These are phyloP conservation scores for Puccinia polysora DNA, from an alignment of 1,284 basidiomycete species.

Conservation along the genomic window DNA sequence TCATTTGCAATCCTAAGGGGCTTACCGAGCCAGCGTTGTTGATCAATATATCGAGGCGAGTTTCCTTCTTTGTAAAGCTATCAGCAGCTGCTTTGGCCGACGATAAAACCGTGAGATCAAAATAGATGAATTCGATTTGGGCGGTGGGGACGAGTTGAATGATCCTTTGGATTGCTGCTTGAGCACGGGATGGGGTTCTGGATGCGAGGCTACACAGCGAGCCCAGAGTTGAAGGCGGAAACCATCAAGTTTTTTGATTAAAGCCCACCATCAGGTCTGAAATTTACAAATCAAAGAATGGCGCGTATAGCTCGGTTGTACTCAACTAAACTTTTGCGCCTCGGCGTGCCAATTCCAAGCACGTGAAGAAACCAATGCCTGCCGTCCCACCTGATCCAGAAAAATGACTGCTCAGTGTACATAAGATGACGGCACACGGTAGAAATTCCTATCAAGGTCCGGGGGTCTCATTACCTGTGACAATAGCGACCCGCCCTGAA, in stretches of 20 bases:
- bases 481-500: neutral
- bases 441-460: neutral
- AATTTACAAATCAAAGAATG: neutral
- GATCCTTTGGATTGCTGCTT: constrained; percentile 14
- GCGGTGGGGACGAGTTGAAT: constrained; percentile 43
- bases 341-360: constrained; percentile 2
- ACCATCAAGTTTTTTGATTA: neutral
- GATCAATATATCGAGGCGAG: constrained; percentile 51
- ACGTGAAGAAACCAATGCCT: neutral
- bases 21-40: constrained; percentile 49
- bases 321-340: constrained; percentile 21
- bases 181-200: neutral
- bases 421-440: neutral
- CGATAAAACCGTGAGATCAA: constrained; percentile 51
- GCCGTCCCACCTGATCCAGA: neutral
- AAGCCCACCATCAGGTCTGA: neutral
- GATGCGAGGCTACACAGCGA: neutral
- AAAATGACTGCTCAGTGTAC: neutral
- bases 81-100: constrained; percentile 48
- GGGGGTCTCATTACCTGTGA: neutral
- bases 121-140: constrained; percentile 49
- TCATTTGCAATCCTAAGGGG: neutral
- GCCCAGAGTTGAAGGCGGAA: neutral
- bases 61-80: constrained; percentile 46
- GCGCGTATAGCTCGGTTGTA: neutral